A percentile compares a stretch with the other conserved stretches of the same genome.
Evolutionary conservation across 148 eudicot genomes (phyloP).

Genomic region (Arbutus unedo): DNA sequence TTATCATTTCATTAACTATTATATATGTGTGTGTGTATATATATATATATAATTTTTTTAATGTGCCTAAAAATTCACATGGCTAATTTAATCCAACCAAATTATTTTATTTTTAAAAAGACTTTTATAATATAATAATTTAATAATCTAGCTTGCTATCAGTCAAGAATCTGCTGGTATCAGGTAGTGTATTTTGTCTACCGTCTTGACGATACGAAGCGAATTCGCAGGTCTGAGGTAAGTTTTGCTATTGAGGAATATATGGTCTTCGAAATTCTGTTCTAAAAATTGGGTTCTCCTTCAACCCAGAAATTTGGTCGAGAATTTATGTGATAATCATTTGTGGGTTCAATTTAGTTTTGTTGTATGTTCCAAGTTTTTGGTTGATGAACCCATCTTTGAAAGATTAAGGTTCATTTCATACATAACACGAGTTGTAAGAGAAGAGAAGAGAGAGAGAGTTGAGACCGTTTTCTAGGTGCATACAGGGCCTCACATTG

Average conservation of each 20-base stretch:
- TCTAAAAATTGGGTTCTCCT: neutral
- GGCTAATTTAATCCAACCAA: no score
- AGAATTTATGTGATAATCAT: neutral
- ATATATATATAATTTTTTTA: no score
- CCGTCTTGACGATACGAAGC: neutral
- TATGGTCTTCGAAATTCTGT: neutral
- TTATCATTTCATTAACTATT: no score
- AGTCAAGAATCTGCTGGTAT: no score
- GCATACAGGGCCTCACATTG: neutral
- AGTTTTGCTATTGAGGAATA: neutral
- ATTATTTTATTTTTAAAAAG: no score
- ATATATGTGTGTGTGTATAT: no score
- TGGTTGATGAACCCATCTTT: neutral
- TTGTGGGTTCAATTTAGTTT: conserved; percentile 3
- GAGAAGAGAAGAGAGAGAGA: neutral
- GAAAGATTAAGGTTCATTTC: neutral
- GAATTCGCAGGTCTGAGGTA: conserved; percentile 3
- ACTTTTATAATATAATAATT: no score
- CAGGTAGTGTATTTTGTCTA: neutral
- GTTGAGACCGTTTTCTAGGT: neutral
- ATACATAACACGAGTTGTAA: neutral
- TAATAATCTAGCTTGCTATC: no score
- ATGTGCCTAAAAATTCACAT: no score
- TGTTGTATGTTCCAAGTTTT: neutral
- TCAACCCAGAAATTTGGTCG: neutral